These are phyloP conservation scores for Fusarium siculi DNA, from an alignment of 2,329 filamentous ascomycete species.

Conservation along the genomic window DNA sequence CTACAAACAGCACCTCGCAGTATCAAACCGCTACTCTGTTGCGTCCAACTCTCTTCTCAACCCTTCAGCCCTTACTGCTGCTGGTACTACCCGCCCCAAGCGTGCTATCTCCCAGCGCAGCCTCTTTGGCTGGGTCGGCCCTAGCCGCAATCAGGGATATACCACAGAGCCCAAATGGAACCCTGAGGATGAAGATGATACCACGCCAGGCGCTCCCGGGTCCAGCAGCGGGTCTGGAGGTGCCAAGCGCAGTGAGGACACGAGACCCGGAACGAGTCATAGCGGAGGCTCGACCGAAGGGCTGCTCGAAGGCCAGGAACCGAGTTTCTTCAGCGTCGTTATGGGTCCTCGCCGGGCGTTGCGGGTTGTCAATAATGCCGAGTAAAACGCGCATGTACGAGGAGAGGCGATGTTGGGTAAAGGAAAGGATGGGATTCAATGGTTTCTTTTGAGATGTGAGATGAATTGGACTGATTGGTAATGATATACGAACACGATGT, in stretches of 20 bases:
- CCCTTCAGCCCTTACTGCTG: slow-evolving; percentile 22
- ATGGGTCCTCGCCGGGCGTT: slow-evolving; percentile 75
- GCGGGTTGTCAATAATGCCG: slow-evolving; percentile 70
- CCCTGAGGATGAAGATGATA: slow-evolving; percentile 39
- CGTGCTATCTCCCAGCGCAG: slow-evolving; percentile 37
- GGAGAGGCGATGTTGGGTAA: not conserved
- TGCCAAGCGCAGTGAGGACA: slow-evolving; percentile 42
- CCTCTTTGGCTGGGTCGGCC: slow-evolving; percentile 49
- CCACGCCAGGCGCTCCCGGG: slow-evolving; percentile 33
- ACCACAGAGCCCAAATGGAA: slow-evolving; percentile 47
- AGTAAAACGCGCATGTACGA: slow-evolving; percentile 31
- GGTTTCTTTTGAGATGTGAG: not conserved
- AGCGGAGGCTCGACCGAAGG: slow-evolving; percentile 58
- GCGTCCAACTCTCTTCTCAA: slow-evolving; percentile 54
- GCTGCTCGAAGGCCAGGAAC: slow-evolving; percentile 70
- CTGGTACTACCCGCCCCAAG: slow-evolving; percentile 6
- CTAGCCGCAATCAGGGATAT: slow-evolving; percentile 36
- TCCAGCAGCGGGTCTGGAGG: slow-evolving; percentile 40
- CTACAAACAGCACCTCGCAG: slow-evolving; percentile 76
- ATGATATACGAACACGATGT: slow-evolving; percentile 28
- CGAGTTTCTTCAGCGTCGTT: slow-evolving; percentile 76
- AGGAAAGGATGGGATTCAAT: slow-evolving; percentile 1
- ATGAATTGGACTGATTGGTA: not conserved
- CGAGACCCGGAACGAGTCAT: slow-evolving; percentile 41
- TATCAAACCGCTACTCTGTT: slow-evolving; percentile 66